Evolutionary conservation across 2,329 filamentous ascomycete species (phyloP).

Genomic region (Cytospora piceicola): DNA sequence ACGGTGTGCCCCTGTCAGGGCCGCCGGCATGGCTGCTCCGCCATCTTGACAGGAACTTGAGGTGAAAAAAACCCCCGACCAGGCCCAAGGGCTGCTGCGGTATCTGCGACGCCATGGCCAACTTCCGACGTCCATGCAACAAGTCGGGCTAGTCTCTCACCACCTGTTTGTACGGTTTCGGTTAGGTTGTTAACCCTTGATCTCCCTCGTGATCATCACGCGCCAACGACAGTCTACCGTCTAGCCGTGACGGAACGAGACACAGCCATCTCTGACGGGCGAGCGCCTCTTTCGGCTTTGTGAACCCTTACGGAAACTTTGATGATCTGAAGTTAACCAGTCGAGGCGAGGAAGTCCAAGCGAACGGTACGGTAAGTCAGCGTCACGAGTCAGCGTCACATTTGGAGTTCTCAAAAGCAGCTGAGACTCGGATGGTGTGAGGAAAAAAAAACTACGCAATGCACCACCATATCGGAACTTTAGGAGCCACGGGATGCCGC

Average conservation of each 20-base stretch:
- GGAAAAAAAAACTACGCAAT: slow-evolving; percentile 16
- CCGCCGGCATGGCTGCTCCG: slow-evolving; percentile 16
- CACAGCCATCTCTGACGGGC: neutral
- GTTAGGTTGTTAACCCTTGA: slow-evolving; percentile 6
- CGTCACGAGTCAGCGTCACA: slow-evolving; percentile 28
- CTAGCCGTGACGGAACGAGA: neutral
- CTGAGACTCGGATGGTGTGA: slow-evolving; percentile 23
- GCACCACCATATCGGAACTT: slow-evolving; percentile 18
- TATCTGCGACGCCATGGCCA: slow-evolving; percentile 14
- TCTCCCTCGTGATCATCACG: slow-evolving; percentile 11
- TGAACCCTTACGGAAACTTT: neutral
- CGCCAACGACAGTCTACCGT: neutral
- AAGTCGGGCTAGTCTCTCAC: slow-evolving; percentile 13
- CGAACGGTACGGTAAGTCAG: slow-evolving; percentile 24
- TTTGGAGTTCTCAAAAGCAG: slow-evolving; percentile 20
- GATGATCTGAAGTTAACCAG: neutral
- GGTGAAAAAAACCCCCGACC: slow-evolving; percentile 8
- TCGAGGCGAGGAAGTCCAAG: slow-evolving; percentile 13
- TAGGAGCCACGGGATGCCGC: neutral
- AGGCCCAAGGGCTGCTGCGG: slow-evolving; percentile 15
- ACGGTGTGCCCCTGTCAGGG: slow-evolving; percentile 9
- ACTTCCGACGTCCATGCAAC: slow-evolving; percentile 6
- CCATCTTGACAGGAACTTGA: slow-evolving; percentile 24
- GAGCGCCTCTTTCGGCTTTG: slow-evolving; percentile 3
- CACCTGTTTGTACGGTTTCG: slow-evolving; percentile 3